Percentiles rank a stretch among this genome's conserved stretches.
Evolutionary conservation across 306 rosid genomes (phyloP).

Genomic region (Trichosanthes cucumerina): DNA sequence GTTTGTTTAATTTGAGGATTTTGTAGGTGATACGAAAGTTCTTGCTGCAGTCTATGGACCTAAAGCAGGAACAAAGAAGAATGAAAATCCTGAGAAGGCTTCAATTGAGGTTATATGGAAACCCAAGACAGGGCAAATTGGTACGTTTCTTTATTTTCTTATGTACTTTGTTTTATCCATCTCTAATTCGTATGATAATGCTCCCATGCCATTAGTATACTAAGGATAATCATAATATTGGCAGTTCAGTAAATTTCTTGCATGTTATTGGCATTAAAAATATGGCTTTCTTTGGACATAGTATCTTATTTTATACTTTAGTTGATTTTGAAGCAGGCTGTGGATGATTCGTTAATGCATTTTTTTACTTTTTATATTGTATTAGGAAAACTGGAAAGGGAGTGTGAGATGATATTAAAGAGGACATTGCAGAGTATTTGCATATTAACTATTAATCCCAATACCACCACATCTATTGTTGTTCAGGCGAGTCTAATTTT

Average conservation of each 20-base stretch:
- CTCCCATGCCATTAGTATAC: too few relatives aligned
- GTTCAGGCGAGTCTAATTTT: slow-evolving; percentile 39
- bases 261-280: not conserved
- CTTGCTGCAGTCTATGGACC: slow-evolving; percentile 83
- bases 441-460: slow-evolving; percentile 58
- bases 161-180: not conserved
- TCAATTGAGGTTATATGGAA: slow-evolving; percentile 94
- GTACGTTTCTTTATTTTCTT: slow-evolving; percentile 14
- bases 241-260: not conserved
- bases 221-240: not conserved
- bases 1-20: not conserved
- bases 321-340: not conserved
- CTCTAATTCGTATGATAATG: not conserved
- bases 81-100: slow-evolving; percentile 83
- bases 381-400: slow-evolving; percentile 64
- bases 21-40: slow-evolving; percentile 70
- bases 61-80: slow-evolving; percentile 79
- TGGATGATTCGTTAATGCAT: not conserved
- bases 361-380: not conserved
- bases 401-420: slow-evolving; percentile 79
- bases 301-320: not conserved
- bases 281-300: not conserved
- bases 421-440: slow-evolving; percentile 70
- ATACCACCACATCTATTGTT: slow-evolving; percentile 62
- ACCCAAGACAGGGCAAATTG: slow-evolving; percentile 78